These are phyloP conservation scores for Forsythia viridissima DNA, from an alignment of 257 asterid species.

Conservation along the genomic window DNA sequence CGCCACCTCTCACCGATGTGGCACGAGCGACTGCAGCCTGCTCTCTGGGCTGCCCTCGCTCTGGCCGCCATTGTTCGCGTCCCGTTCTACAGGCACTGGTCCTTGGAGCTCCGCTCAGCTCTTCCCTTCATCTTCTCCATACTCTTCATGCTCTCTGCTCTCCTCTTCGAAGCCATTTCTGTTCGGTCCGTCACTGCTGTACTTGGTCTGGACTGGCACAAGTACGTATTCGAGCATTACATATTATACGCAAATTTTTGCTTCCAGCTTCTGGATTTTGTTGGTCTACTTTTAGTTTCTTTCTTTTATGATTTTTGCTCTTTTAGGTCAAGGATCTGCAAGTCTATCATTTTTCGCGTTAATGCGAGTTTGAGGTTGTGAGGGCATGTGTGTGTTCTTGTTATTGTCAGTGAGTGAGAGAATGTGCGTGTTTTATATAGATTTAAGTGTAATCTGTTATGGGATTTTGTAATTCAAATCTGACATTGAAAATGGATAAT, in stretches of 20 bases:
- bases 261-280: background rate
- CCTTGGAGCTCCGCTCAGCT: slow-evolving; percentile 80
- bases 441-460: slow-evolving; percentile 21
- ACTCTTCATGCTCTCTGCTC: slow-evolving; percentile 73
- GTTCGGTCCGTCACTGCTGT: slow-evolving; percentile 98
- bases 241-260: background rate
- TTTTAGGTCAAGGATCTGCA: slow-evolving; percentile 1
- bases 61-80: slow-evolving; percentile 70
- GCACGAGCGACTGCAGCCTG: slow-evolving; percentile 88
- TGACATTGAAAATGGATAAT: slow-evolving; percentile 15
- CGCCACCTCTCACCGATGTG: slow-evolving; percentile 85
- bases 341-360: background rate
- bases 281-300: background rate
- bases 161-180: slow-evolving; percentile 76
- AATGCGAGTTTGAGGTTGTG: background rate
- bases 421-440: background rate
- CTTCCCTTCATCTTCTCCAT: slow-evolving; percentile 75
- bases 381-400: slow-evolving; percentile 1
- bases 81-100: slow-evolving; percentile 81
- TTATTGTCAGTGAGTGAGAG: background rate
- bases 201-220: slow-evolving; percentile 96
- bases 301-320: background rate
- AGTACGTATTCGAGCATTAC: slow-evolving; percentile 41
- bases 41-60: slow-evolving; percentile 68
- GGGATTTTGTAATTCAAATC: slow-evolving; percentile 26